Percentiles rank a stretch among this genome's conserved stretches.
These are phyloP conservation scores for Primulina tabacum DNA, from an alignment of 257 asterid genomes.

Conservation along the genomic window DNA sequence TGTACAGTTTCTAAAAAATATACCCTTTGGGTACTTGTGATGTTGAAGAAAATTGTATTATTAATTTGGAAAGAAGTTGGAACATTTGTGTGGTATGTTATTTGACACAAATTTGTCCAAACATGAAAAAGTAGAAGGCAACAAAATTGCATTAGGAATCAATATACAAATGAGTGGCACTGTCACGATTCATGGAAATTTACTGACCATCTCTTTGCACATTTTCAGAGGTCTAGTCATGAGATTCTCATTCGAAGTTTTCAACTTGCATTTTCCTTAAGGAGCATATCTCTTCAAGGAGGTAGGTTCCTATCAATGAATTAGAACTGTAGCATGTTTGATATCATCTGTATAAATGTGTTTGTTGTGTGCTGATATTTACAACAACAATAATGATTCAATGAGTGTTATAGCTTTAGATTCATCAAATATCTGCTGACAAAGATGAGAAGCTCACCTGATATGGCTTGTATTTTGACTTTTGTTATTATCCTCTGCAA, in stretches of 20 bases:
- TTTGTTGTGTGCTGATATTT: conserved; percentile 3
- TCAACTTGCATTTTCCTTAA: conserved; percentile 66
- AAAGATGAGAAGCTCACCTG: too few relatives aligned
- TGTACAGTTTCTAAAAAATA: too few relatives aligned
- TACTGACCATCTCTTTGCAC: conserved; percentile 27
- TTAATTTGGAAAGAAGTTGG: too few relatives aligned
- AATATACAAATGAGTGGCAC: not conserved
- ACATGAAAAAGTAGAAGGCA: not conserved
- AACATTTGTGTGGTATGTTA: too few relatives aligned
- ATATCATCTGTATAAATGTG: conserved; percentile 9
- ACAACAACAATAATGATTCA: too few relatives aligned
- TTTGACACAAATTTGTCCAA: too few relatives aligned
- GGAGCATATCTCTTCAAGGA: conserved; percentile 63
- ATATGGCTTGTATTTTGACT: too few relatives aligned
- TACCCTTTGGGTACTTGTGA: too few relatives aligned
- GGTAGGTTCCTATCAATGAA: conserved; percentile 41
- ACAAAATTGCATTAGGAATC: not conserved
- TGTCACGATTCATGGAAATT: conserved; percentile 7
- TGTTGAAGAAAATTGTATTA: too few relatives aligned
- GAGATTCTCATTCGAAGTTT: conserved; percentile 74
- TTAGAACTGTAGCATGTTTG: conserved; percentile 20
- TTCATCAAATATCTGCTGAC: too few relatives aligned
- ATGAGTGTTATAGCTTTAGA: too few relatives aligned
- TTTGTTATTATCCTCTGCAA: too few relatives aligned
- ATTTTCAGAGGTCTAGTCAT: conserved; percentile 53